Evolutionary conservation across 129 eudicot species (phyloP).

Genomic region (Dittrichia graveolens): DNA sequence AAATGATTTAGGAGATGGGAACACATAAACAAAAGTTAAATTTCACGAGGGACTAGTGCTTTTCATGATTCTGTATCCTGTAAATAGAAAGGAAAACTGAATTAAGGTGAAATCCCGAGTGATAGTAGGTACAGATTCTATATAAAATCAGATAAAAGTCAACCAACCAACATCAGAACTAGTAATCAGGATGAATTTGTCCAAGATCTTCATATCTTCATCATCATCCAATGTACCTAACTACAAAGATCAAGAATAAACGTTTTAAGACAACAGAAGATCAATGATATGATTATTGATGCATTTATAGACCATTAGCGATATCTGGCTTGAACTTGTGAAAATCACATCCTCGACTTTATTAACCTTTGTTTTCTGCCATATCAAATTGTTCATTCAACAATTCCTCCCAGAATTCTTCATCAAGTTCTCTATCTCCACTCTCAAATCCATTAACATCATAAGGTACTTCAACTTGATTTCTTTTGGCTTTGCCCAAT

Average conservation of each 20-base stretch:
- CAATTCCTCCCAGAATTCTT: slow-evolving; percentile 87
- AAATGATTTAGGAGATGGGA: not conserved
- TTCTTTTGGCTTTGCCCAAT: slow-evolving; percentile 51
- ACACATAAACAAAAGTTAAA: slow-evolving; percentile 22
- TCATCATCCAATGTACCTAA: slow-evolving; percentile 45
- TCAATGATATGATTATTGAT: slow-evolving; percentile 34
- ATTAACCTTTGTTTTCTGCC: slow-evolving; percentile 27
- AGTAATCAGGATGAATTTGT: slow-evolving; percentile 39
- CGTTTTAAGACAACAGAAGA: slow-evolving; percentile 30
- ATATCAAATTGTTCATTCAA: slow-evolving; percentile 51
- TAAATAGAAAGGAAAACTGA: slow-evolving; percentile 37
- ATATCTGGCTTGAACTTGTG: slow-evolving; percentile 47
- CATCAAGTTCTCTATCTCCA: slow-evolving; percentile 70
- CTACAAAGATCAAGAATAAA: slow-evolving; percentile 45
- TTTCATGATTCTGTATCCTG: slow-evolving; percentile 45
- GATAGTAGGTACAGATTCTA: slow-evolving; percentile 13
- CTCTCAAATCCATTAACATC: slow-evolving; percentile 48
- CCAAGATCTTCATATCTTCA: slow-evolving; percentile 44
- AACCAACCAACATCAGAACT: slow-evolving; percentile 43
- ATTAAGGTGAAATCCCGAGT: slow-evolving; percentile 22
- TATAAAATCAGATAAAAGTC: slow-evolving; percentile 37
- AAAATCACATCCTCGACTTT: slow-evolving; percentile 36
- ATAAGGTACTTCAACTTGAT: slow-evolving; percentile 37
- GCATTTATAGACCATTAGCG: slow-evolving; percentile 23
- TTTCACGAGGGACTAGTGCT: slow-evolving; percentile 26